Evolutionary conservation across 2,329 filamentous ascomycete species (phyloP), one percentile per base, ranked within the genome.

Genomic region (Cladophialophora immunda): DNA sequence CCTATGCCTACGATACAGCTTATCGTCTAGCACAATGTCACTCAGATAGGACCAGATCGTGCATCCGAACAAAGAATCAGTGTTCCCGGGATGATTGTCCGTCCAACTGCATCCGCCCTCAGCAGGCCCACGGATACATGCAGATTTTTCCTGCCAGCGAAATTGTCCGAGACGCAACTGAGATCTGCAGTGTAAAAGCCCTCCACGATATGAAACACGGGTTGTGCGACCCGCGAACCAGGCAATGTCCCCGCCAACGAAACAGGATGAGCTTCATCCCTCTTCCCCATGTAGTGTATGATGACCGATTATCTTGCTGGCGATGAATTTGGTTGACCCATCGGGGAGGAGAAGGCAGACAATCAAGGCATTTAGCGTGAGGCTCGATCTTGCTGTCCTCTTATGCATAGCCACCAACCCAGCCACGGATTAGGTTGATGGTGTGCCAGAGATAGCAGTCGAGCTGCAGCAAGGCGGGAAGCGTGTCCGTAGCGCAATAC

Each of bases 331-430:
- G 38, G 38, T 41, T 22, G 19, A 41, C 38, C 38, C 11, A 17
- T 41, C 38, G 17, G n/a, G 11, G 8, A 3, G 17, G n/a, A n/a
- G 38, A 41, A 41, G 38, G 38, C 38, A 25, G 3, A 50, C 11
- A 50, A 25, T 22, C 45, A 50, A 50, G 61, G 29, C 61, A 50
- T 57, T 30, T 53, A 53, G 25, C 58, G 17, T 57, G 54, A 52
- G 38, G 54, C 52, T 54, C 62, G 45, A 61, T 47, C 17, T 50
- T 15, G 36, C 29, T 36, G n/a, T 15, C 17, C 11, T 22, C 41
- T 29, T 45, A n/a, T 63, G 65, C 68, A 69, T 69, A 67, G 68
- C 68, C 68, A 69, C 68, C 67, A 53, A 17, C 64, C 66, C 62
- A 68, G 66, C 62, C 62, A 61, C 66, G 45, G 19, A 54, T 32